These are phyloP conservation scores for Umbilicaria muhlenbergii DNA, from an alignment of 495 filamentous ascomycete genomes.

Conservation along the genomic window DNA sequence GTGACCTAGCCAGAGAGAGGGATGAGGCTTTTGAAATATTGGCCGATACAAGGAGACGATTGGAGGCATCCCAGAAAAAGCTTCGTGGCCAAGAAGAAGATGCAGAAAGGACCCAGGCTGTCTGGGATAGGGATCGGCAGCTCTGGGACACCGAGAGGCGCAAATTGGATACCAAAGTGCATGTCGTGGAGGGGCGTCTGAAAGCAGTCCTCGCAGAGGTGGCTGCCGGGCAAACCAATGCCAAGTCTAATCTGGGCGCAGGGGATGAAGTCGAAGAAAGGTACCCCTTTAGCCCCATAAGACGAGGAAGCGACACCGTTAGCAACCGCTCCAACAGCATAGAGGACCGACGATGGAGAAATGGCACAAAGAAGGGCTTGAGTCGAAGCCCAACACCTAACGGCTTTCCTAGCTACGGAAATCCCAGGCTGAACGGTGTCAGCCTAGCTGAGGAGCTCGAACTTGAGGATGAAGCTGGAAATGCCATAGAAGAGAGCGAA, in stretches of 20 bases:
- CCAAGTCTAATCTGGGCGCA: not conserved
- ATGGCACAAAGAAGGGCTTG: conserved; percentile 16
- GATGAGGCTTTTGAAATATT: conserved; percentile 68
- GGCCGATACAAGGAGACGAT: conserved; percentile 56
- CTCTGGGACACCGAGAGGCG: conserved; percentile 69
- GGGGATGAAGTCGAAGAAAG: conserved; percentile 14
- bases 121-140: conserved; percentile 72
- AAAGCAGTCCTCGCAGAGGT: conserved; percentile 75
- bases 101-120: conserved; percentile 50
- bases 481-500: conserved; percentile 25
- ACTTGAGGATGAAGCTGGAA: conserved; percentile 62
- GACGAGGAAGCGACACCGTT: conserved; percentile 51
- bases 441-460: conserved; percentile 84
- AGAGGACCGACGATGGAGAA: conserved; percentile 22
- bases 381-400: conserved; percentile 50
- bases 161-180: conserved; percentile 63
- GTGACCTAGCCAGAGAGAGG: conserved; percentile 68
- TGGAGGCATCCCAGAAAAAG: conserved; percentile 67
- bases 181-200: conserved; percentile 74
- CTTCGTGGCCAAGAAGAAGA: conserved; percentile 73
- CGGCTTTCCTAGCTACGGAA: conserved; percentile 32
- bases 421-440: conserved; percentile 42
- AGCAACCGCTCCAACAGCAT: conserved; percentile 68
- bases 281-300: conserved; percentile 21
- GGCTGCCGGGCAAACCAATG: conserved; percentile 50